These are phyloP conservation scores for Lathyrus oleraceus DNA, from an alignment of 306 rosid genomes.

Conservation along the genomic window DNA sequence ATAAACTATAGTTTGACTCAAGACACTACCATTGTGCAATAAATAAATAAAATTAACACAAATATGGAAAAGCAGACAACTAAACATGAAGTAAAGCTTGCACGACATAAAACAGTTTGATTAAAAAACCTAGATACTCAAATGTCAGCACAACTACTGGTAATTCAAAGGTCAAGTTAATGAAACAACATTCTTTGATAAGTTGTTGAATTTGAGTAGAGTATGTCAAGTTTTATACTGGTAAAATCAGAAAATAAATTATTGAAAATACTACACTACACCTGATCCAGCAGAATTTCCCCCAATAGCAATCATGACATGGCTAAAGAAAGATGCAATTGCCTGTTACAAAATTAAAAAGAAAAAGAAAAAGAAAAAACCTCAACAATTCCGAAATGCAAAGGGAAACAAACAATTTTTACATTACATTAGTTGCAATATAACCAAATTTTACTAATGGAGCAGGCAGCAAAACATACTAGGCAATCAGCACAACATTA, in stretches of 20 bases:
- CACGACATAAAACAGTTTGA: slow-evolving; percentile 8
- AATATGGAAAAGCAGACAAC: neutral
- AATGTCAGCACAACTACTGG: slow-evolving; percentile 1
- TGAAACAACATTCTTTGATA: neutral
- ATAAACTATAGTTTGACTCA: neutral
- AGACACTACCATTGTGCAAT: slow-evolving; percentile 8
- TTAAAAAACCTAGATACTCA: slow-evolving; percentile 7
- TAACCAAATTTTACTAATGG: neutral
- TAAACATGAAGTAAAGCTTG: slow-evolving; percentile 5
- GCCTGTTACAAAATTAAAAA: slow-evolving; percentile 46
- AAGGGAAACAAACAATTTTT: slow-evolving; percentile 28
- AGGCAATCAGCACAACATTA: neutral
- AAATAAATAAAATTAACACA: slow-evolving; percentile 1
- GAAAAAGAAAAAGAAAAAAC: no score
- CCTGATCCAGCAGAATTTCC: slow-evolving; percentile 83
- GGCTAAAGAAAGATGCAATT: slow-evolving; percentile 78
- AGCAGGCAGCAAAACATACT: slow-evolving; percentile 7
- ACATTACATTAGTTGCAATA: slow-evolving; percentile 9
- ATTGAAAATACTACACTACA: slow-evolving; percentile 15
- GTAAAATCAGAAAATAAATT: slow-evolving; percentile 13
- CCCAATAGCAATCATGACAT: slow-evolving; percentile 76
- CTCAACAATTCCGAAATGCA: slow-evolving; percentile 27
- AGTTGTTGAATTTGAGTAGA: slow-evolving; percentile 12
- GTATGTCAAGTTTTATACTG: neutral
- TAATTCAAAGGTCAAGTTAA: slow-evolving; percentile 2